These are phyloP conservation scores for Globisporangium solare DNA, from an alignment of 352 stramenopile genomes.

Conservation along the genomic window DNA sequence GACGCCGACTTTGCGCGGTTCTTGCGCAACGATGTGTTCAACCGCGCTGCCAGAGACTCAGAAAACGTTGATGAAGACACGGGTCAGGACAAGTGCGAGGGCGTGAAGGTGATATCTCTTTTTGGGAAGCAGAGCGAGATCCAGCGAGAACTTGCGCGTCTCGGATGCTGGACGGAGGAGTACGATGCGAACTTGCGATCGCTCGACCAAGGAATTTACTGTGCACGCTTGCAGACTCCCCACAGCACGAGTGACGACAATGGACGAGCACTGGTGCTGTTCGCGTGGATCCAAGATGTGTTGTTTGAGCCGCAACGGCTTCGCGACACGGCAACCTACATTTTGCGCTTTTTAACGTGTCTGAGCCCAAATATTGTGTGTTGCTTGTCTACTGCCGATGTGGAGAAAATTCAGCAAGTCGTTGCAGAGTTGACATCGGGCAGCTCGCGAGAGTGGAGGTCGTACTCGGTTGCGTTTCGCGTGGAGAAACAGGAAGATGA, in stretches of 20 bases:
- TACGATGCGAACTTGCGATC: constrained; percentile 30
- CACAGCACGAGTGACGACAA: neutral
- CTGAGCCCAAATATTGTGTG: constrained; percentile 14
- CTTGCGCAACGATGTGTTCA: constrained; percentile 48
- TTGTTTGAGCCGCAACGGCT: constrained; percentile 37
- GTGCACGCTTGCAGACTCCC: constrained; percentile 6
- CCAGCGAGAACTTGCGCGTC: constrained; percentile 27
- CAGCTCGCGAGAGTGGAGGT: constrained; percentile 6
- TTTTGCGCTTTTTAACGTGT: constrained; percentile 45
- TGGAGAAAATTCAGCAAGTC: constrained; percentile 2
- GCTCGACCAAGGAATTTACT: constrained; percentile 61
- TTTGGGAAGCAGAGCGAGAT: constrained; percentile 64
- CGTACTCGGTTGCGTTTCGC: constrained; percentile 15
- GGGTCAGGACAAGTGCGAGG: neutral
- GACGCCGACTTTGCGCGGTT: constrained; percentile 64
- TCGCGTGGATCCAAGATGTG: constrained; percentile 50
- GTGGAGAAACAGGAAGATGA: constrained; percentile 14
- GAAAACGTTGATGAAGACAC: neutral
- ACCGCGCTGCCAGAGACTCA: neutral
- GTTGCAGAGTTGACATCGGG: neutral
- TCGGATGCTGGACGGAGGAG: constrained; percentile 39
- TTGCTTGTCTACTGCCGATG: constrained; percentile 12
- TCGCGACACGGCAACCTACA: constrained; percentile 61
- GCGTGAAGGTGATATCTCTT: constrained; percentile 34
- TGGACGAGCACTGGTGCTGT: constrained; percentile 20